Evolutionary conservation across 1,139 yeast species (phyloP).

Genomic region (Taphrina wiesneri): DNA sequence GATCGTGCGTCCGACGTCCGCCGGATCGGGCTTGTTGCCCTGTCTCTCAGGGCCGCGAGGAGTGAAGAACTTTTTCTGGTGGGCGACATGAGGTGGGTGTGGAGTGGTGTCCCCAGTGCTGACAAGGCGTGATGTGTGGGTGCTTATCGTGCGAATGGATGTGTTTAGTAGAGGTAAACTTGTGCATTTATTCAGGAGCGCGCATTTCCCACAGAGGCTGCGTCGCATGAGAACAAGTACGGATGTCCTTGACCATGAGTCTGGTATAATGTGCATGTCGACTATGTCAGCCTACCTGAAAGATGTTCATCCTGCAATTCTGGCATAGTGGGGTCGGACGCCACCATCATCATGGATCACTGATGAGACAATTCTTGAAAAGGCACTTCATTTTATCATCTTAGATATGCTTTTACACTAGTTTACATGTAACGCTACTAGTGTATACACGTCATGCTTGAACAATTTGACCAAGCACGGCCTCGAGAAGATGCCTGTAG

Average conservation of each 20-base stretch:
- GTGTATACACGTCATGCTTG: neutral
- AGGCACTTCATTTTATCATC: neutral
- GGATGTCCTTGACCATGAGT: neutral
- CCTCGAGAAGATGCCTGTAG: conserved; percentile 3
- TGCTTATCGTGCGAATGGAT: neutral
- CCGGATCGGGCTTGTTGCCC: neutral
- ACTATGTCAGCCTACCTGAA: neutral
- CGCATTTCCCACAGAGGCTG: neutral
- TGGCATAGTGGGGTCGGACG: neutral
- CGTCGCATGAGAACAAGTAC: neutral
- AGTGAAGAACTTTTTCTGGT: neutral
- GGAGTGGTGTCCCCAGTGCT: neutral
- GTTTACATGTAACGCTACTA: neutral
- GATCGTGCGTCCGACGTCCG: conserved; percentile 23
- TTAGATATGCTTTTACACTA: too few species aligned
- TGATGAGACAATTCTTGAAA: neutral
- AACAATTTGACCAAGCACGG: neutral
- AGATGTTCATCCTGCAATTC: neutral
- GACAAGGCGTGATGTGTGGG: neutral
- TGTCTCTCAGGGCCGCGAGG: neutral
- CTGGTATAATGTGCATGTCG: neutral
- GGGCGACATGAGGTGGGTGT: neutral
- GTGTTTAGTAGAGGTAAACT: neutral
- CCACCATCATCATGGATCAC: neutral
- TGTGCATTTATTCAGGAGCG: neutral